phyloP scores from a whole-genome alignment of 306 rosid species.

The Alnus rubra region DNA sequence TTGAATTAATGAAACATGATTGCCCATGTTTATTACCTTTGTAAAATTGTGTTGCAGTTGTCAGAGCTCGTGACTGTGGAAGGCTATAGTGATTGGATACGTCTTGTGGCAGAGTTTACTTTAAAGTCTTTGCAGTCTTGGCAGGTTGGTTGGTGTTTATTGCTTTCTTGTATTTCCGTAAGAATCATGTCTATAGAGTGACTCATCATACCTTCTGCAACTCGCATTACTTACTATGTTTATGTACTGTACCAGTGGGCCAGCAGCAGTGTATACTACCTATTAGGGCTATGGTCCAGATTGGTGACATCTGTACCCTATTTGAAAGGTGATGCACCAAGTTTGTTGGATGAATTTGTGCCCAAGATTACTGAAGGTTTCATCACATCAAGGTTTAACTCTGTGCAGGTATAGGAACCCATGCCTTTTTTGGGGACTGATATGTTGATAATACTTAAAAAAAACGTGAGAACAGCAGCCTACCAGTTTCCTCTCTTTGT shows the following conservation, averaged over 20 bases:
- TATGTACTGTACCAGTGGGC: constrained; percentile 76
- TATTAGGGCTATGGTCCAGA: constrained; percentile 97
- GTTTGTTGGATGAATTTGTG: constrained; percentile 97
- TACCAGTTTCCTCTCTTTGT: constrained; percentile 29
- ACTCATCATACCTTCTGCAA: constrained; percentile 17
- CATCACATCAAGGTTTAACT: constrained; percentile 89
- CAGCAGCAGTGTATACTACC: constrained; percentile 97
- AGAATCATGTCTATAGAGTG: constrained; percentile 20
- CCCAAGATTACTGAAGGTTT: constrained; percentile 97
- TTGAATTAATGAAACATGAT: background rate
- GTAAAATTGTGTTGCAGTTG: constrained; percentile 55
- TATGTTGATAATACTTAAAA: constrained; percentile 13
- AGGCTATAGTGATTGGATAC: constrained; percentile 95
- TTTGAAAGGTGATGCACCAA: constrained; percentile 97
- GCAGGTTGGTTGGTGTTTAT: constrained; percentile 40
- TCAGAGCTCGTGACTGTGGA: constrained; percentile 89
- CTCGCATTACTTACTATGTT: constrained; percentile 42
- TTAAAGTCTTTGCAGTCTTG: constrained; percentile 93
- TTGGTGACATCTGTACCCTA: constrained; percentile 98
- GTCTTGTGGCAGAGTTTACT: constrained; percentile 85
- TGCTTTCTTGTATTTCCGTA: constrained; percentile 23
- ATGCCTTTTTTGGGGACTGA: constrained; percentile 26
- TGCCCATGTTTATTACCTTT: constrained; percentile 27
- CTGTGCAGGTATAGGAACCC: constrained; percentile 77
- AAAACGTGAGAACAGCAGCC: constrained; percentile 14